These are phyloP conservation scores for Phytopythium ostracodes DNA, from an alignment of 352 stramenopile species.

Conservation along the genomic window DNA sequence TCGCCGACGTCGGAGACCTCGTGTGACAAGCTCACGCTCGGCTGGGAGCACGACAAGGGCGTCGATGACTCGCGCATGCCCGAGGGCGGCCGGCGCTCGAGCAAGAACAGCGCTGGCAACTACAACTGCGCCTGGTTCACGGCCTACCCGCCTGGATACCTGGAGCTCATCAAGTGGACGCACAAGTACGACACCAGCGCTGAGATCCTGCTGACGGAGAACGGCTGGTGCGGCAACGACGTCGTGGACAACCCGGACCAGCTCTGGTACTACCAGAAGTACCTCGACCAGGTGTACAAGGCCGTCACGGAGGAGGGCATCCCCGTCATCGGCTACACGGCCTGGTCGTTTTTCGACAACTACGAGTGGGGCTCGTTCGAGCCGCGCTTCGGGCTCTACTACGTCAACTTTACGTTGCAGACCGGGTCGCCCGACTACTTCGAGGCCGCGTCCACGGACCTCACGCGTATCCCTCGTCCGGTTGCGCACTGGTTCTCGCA, in stretches of 20 bases:
- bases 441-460: too few species aligned
- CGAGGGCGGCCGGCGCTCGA: background rate
- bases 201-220: slow-evolving; percentile 20
- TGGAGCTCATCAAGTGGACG: slow-evolving; percentile 38
- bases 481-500: too few species aligned
- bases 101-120: slow-evolving; percentile 29
- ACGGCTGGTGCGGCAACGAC: slow-evolving; percentile 48
- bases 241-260: slow-evolving; percentile 46
- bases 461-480: too few species aligned
- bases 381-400: slow-evolving; percentile 59
- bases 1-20: too few species aligned
- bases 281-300: slow-evolving; percentile 51
- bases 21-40: too few species aligned
- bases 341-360: slow-evolving; percentile 40
- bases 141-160: slow-evolving; percentile 36
- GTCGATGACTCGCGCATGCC: too few species aligned
- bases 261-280: slow-evolving; percentile 57
- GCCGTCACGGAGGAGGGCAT: slow-evolving; percentile 43
- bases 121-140: slow-evolving; percentile 42
- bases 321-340: slow-evolving; percentile 29
- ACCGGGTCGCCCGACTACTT: too few species aligned
- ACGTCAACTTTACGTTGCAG: slow-evolving; percentile 37
- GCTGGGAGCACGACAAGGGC: too few species aligned
- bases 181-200: slow-evolving; percentile 22
- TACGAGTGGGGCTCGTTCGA: slow-evolving; percentile 43